Evolutionary conservation across 495 filamentous ascomycete species (phyloP).

Genomic region (Apodospora peruviana): DNA sequence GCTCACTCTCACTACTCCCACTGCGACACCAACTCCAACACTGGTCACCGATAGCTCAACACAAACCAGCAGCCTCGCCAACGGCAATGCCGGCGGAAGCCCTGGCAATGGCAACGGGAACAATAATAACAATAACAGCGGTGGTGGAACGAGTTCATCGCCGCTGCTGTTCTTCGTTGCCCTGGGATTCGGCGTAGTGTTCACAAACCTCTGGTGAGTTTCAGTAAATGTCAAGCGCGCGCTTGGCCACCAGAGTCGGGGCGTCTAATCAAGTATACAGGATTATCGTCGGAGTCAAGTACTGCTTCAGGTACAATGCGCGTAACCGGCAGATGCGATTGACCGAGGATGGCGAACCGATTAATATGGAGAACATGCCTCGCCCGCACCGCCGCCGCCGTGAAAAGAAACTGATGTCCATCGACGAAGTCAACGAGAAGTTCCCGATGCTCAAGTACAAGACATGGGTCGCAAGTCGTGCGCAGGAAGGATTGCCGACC

Average conservation of each 20-base stretch:
- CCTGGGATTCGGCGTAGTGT: conserved; percentile 95
- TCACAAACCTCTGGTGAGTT: conserved; percentile 93
- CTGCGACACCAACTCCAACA: background rate
- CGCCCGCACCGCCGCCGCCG: conserved; percentile 72
- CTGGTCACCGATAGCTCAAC: background rate
- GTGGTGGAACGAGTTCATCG: conserved; percentile 60
- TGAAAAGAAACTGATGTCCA: conserved; percentile 97
- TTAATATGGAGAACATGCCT: conserved; percentile 75
- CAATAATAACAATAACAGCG: conserved; percentile 9
- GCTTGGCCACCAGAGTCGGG: background rate
- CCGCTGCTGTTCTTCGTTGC: conserved; percentile 96
- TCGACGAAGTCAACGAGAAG: conserved; percentile 97
- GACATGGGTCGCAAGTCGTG: conserved; percentile 79
- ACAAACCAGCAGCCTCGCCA: background rate
- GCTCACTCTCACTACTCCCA: background rate
- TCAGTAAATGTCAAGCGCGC: conserved; percentile 18
- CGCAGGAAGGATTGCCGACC: conserved; percentile 74
- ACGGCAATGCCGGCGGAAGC: conserved; percentile 8
- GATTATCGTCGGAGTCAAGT: conserved; percentile 99
- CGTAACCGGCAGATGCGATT: conserved; percentile 74
- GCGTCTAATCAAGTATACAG: conserved; percentile 45
- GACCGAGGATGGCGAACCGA: conserved; percentile 82
- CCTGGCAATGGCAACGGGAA: conserved; percentile 9
- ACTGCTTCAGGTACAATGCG: conserved; percentile 97
- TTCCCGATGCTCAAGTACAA: conserved; percentile 97